Base-by-base conservation (phyloP, 2,329 filamentous ascomycete species). In the Erysiphe neolycopersici region DNA sequence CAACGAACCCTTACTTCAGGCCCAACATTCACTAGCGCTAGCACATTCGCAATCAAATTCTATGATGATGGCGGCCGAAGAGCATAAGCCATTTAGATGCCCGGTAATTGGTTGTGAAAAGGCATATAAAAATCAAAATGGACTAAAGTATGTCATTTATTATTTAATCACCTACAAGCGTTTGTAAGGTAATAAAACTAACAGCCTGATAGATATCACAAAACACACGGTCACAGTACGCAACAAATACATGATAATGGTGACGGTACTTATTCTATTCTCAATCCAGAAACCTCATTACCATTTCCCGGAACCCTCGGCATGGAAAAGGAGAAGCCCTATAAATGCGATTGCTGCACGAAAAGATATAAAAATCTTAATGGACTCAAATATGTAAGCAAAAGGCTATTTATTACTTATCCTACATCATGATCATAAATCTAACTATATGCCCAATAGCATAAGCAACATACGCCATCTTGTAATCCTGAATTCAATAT, bases 271-370 rank as follows among this genome's bases (percentile, higher is more conserved):
- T 95, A 93, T 58, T 95, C 87, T 0, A 98, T 98, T 51, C 87
- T 98, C 43, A 92, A 98, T 53, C 89, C 89, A 0, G 81, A 93
- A 56, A 95, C 89, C 0, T 89, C 81, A 26, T 73, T 83, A 1
- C 89, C 89, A 0, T 98, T 95, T 51, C 89, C 89, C 0, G 89
- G 89, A 30, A 95, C 89, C 1, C 66, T 93, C 32, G 89, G 89
- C n/a, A 98, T 98, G 89, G 89, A 98, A 63, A 98, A 95, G 60
- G 87, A 95, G 64, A 98, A 98, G 65, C 89, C 89, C 2, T 95
- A 95, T 59, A 85, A 85, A 56, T 98, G 89, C 60, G 85, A 95
- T 50, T 79, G 84, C 11, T 98, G 89, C 58, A 85, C 87, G 54
- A 98, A 98, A 66, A 79, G 89, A 43, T 98, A 98, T 64, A 98